Base-by-base conservation (phyloP, 2,329 filamentous ascomycete species). In the Pleomassaria siparia region DNA sequence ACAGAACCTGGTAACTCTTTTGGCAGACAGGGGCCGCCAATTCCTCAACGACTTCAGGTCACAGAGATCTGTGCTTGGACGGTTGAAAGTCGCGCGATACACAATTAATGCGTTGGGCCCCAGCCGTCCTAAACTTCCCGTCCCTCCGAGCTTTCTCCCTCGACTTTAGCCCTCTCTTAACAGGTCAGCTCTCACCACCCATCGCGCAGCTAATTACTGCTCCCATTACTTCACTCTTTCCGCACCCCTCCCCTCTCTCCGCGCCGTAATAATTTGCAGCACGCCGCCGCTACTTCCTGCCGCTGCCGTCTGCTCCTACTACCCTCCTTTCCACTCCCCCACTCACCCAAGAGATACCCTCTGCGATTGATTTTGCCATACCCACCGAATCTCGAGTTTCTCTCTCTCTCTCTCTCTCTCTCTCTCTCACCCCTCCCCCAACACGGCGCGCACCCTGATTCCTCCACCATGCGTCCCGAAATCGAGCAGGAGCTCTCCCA, bases 401-500 rank as follows among this genome's bases (percentile, higher is more conserved):
- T 10, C 22, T 42, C 16, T n/a, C n/a, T n/a, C n/a, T n/a, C n/a
- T n/a, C n/a, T n/a, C n/a, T n/a, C n/a, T n/a, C n/a, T n/a, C 26
- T 30, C 33, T n/a, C n/a, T 41, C 40, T 11, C 40, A 40, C 47
- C 36, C 28, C 32, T 43, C 42, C 54, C 47, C 47, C 29, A 9
- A 32, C 60, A 42, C 20, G 18, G 35, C 2, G 21, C 35, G 35
- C 35, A 10, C 47, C 66, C 47, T 51, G 63, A 59, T 51, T 47
- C 53, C 51, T 50, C 50, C 63, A 86, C 66, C 64, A 97, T 97
- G 92, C 89, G 89, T 80, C 94, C 94, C 74, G 94, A 99, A 84
- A 82, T 97, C 75, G 92, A 99, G 85, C 94, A 99, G 78, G 94
- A 99, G 81, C 89, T 99, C 74, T 88, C 94, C 70, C 92, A 99